Evolutionary conservation across 306 rosid genomes (phyloP), one percentile per base, ranked within the genome.

Genomic region (Vigna mungo): DNA sequence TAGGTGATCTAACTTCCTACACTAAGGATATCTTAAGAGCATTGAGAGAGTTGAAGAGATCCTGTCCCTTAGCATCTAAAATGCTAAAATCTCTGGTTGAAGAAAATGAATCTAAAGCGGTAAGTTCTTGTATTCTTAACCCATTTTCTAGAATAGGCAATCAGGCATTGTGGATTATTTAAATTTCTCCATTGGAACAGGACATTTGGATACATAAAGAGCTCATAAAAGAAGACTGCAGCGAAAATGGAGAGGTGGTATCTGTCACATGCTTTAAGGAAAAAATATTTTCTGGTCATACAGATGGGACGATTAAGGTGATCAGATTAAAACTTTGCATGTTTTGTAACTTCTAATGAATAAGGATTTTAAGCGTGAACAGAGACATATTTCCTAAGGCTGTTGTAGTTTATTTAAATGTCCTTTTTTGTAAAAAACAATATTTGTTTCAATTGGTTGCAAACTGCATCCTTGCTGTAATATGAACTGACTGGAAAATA

Each of bases 301-400:
- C 98, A 81, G 96, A 95, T 86, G 98, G 98, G 72, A 95, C 90
- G 21, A 89, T 95, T 64, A 92, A 89, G 98, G 98, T 94, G 84
- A 74, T 53, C 60, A 37, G 73, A 66, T 55, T 46, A 27, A 34
- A 13, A 30, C 52, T 23, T 49, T 41, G 16, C 16, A 37, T 11
- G 23, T 41, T 12, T 11, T 60, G 27, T 46, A 3, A 52, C 67
- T 44, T 76, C 30, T 59, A 52, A 48, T 7, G 53, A 39, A 21
- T 34, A 18, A 70, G 21, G 75, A 14, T 64, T 81, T 47, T 17
- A 63, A 55, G 49, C 66, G 16, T 32, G 64, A 77, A 52, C 1
- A 5, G 27, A 41, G 71, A 62, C 34, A 20, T 10, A 60, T 27
- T 51, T 70, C 46, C 14, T 13, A 64, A 59, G 51, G 53, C 27